Evolutionary conservation across 208 protist genomes (phyloP), one percentile per base, ranked within the genome.

Genomic region (Naegleria fowleri): DNA sequence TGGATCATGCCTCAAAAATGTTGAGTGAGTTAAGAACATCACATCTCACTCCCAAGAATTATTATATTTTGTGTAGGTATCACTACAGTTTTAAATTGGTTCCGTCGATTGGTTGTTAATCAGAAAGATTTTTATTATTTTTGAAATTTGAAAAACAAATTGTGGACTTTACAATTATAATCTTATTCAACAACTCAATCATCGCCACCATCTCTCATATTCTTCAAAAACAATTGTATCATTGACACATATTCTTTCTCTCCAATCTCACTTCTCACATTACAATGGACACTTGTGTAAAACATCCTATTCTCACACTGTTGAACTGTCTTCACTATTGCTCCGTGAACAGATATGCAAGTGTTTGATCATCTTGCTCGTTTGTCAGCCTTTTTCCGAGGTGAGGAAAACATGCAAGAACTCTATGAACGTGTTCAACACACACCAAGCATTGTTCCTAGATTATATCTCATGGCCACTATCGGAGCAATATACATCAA

Each of bases 391-490:
- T 98, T 95, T 92, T 94, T 99, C 36, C 91, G 92, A 38, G 96
- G 98, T 16, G 96, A 98, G 79, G 90, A 96, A 83, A 90, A 94
- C 3, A 91, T 86, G 33, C 51, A 83, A 88, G 51, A 75, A 0
- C 41, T 84, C 5, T 83, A 91, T 86, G 29, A 39, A 3, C 89
- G 96, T 16, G 98, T 99, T 55, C 99, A 99, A 96, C 98, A 99
- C 93, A 95, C 97, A 29, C 97, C 97, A 43, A 98, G 97, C 92
- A 98, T 99, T 92, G 93, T 99, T 13, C 98, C 99, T 15, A 97
- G 99, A 22, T 93, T 99, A 90, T 99, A 99, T 92, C 95, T 99
- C 22, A 92, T 99, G n/a, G 96, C 98, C 79, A 97, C 95, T 9
- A 97, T 98, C 9, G 98, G 98, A 51, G 92, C 96, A 29, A 96